These are phyloP conservation scores for Cyclocybe aegerita DNA, from an alignment of 768 basidiomycete genomes.

Conservation along the genomic window DNA sequence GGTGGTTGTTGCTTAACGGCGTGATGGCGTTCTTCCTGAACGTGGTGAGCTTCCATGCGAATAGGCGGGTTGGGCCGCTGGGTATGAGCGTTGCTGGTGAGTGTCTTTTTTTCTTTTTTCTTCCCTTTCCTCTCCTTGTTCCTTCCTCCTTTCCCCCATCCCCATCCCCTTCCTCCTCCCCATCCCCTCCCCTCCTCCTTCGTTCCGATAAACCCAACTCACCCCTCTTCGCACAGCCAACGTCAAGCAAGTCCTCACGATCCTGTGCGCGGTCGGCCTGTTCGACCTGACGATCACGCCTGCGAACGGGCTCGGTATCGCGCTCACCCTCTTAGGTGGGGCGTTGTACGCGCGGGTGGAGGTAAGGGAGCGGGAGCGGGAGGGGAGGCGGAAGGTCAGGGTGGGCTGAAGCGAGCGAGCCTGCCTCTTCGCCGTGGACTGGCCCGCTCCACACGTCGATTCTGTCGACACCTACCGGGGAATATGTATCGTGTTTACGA, in stretches of 20 bases:
- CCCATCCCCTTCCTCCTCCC: too few species aligned
- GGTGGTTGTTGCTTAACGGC: constrained; percentile 75
- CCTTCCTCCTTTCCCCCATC: background rate
- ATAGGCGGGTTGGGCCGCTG: constrained; percentile 84
- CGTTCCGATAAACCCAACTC: too few species aligned
- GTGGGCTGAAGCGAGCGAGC: constrained; percentile 4
- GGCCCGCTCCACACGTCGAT: background rate
- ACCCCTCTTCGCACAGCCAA: constrained; percentile 74
- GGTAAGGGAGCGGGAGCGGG: constrained; percentile 42
- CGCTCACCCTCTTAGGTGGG: constrained; percentile 83
- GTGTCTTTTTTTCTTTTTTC: constrained; percentile 23
- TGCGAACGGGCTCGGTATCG: constrained; percentile 80
- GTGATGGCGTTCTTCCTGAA: constrained; percentile 90
- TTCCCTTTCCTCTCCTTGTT: background rate
- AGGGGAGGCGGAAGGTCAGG: constrained; percentile 7
- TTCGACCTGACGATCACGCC: constrained; percentile 82
- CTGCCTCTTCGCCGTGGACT: too few species aligned
- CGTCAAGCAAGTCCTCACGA: constrained; percentile 91
- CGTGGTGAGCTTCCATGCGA: constrained; percentile 94
- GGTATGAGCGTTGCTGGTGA: constrained; percentile 89
- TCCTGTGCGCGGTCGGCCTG: constrained; percentile 78
- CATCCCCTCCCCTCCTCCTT: too few species aligned
- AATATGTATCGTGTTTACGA: too few species aligned
- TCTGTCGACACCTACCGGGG: background rate
- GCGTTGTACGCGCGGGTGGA: constrained; percentile 78